A percentile compares a stretch with the other conserved stretches of the same genome.
Conservation (phyloP, 306 rosid species). For the Lotus japonicus region DNA sequence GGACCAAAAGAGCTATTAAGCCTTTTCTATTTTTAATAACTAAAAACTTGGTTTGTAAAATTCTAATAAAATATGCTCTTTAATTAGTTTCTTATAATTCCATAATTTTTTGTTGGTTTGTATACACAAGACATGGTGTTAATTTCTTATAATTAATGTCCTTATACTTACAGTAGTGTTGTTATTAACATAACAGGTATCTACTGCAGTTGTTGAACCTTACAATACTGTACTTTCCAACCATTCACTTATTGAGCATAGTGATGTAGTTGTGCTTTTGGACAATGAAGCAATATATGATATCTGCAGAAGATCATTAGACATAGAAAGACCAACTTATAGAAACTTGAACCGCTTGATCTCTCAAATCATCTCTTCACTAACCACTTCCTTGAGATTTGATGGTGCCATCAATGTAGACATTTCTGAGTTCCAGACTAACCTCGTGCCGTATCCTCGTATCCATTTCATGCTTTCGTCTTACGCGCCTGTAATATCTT, state of each 20-base stretch:
- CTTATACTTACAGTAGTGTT: too few relatives aligned
- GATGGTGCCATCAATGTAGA: slow-evolving; percentile 79
- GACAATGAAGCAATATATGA: slow-evolving; percentile 81
- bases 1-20: too few relatives aligned
- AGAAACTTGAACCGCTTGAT: slow-evolving; percentile 64
- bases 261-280: slow-evolving; percentile 64
- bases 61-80: too few relatives aligned
- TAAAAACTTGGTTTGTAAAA: too few relatives aligned
- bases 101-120: too few relatives aligned
- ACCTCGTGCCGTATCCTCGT: slow-evolving; percentile 75
- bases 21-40: too few relatives aligned
- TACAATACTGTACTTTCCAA: slow-evolving; percentile 73
- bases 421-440: slow-evolving; percentile 67
- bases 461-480: slow-evolving; percentile 82
- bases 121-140: too few relatives aligned
- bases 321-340: slow-evolving; percentile 66
- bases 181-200: slow-evolving; percentile 35
- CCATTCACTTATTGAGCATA: slow-evolving; percentile 65
- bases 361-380: slow-evolving; percentile 64
- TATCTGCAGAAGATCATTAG: slow-evolving; percentile 70
- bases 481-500: slow-evolving; percentile 64
- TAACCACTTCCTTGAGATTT: slow-evolving; percentile 81
- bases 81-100: too few relatives aligned
- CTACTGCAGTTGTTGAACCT: slow-evolving; percentile 85
- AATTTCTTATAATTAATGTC: too few relatives aligned